A percentile compares a stretch with the other conserved stretches of the same genome.
These are phyloP conservation scores for Lactarius trivialis DNA, from an alignment of 768 basidiomycete genomes.

Conservation along the genomic window DNA sequence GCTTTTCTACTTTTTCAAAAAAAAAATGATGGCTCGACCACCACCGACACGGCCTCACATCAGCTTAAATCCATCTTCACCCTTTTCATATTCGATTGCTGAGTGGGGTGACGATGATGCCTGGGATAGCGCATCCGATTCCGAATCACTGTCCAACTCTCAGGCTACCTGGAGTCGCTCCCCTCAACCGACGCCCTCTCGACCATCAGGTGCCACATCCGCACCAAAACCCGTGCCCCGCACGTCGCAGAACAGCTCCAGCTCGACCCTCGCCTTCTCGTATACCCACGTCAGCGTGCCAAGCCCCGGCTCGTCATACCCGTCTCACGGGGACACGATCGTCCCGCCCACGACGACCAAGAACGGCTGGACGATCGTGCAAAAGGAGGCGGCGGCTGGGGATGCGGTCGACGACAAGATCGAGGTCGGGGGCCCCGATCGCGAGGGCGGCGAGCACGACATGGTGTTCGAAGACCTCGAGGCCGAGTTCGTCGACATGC, in stretches of 20 bases:
- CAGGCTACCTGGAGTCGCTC: conserved; percentile 18
- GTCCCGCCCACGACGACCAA: conserved; percentile 16
- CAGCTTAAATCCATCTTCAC: conserved; percentile 21
- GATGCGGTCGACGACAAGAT: not conserved
- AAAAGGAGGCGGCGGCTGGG: conserved; percentile 3
- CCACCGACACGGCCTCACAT: conserved; percentile 26
- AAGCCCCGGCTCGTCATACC: conserved; percentile 18
- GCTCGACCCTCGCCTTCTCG: conserved; percentile 23
- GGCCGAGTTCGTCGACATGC: conserved; percentile 20
- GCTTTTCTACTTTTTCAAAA: not conserved
- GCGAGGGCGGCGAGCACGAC: conserved; percentile 12
- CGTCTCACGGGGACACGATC: conserved; percentile 13
- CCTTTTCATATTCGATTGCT: conserved; percentile 22
- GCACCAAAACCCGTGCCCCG: conserved; percentile 20
- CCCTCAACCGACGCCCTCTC: conserved; percentile 5
- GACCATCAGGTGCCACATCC: not conserved
- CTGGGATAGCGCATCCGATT: conserved; percentile 33
- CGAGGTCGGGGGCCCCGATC: not conserved
- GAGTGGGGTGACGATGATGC: conserved; percentile 33
- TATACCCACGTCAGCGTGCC: conserved; percentile 24
- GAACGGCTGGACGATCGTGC: conserved; percentile 23
- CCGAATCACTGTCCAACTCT: conserved; percentile 20
- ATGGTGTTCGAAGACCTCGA: conserved; percentile 19
- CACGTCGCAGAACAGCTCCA: conserved; percentile 19
- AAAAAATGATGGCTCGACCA: conserved; percentile 23